Percentiles rank a stretch among this genome's conserved stretches.
These are phyloP conservation scores for Alternaria hordeiaustralica DNA, from an alignment of 2,329 filamentous ascomycete genomes.

Conservation along the genomic window DNA sequence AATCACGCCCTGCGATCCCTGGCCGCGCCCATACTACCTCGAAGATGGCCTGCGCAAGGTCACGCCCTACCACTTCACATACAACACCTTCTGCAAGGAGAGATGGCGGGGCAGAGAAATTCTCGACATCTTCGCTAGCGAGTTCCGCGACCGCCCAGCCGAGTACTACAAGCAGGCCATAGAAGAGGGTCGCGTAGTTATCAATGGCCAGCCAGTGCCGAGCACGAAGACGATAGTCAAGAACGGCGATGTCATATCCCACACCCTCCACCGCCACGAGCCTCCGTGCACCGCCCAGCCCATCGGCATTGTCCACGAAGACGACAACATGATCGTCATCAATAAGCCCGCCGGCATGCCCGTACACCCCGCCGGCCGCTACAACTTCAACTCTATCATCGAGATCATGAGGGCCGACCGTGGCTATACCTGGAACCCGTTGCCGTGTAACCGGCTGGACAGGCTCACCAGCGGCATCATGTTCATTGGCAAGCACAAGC, in stretches of 20 bases:
- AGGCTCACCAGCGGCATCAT: constrained; percentile 94
- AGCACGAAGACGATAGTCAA: constrained; percentile 73
- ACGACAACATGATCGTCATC: constrained; percentile 92
- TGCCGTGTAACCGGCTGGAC: constrained; percentile 91
- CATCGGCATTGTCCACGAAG: constrained; percentile 86
- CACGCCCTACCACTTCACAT: constrained; percentile 87
- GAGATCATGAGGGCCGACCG: constrained; percentile 89
- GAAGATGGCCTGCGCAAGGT: constrained; percentile 84
- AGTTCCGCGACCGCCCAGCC: constrained; percentile 86
- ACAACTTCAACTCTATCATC: constrained; percentile 92
- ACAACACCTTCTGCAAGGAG: constrained; percentile 94
- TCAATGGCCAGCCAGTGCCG: constrained; percentile 76
- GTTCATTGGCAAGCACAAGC: constrained; percentile 90
- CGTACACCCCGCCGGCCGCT: constrained; percentile 92
- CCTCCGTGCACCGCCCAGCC: constrained; percentile 85
- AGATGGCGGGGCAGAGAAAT: constrained; percentile 84
- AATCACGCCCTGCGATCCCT: constrained; percentile 59
- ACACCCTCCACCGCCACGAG: constrained; percentile 94
- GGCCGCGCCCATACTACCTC: constrained; percentile 78
- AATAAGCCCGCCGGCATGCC: constrained; percentile 96
- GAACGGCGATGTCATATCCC: constrained; percentile 90
- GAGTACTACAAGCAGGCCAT: constrained; percentile 88
- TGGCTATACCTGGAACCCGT: constrained; percentile 63
- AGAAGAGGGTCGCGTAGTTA: constrained; percentile 74
- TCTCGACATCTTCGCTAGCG: constrained; percentile 85